Evolutionary conservation across 2,329 filamentous ascomycete species (phyloP), one percentile per base, ranked within the genome.

Genomic region (Coniochaeta hoffmannii): DNA sequence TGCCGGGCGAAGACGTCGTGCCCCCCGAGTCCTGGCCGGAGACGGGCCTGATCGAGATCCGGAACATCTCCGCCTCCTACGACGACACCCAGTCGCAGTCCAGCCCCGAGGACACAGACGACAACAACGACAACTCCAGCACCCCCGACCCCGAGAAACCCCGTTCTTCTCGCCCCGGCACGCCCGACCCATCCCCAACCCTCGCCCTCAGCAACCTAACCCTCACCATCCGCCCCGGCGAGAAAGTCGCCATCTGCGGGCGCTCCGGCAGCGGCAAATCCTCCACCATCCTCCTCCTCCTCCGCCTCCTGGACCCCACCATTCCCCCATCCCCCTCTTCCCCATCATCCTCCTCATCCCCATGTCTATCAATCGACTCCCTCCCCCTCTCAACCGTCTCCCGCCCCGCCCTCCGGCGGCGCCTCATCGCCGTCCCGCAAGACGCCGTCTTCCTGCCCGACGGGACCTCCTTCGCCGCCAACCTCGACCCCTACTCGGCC

Each of bases 381-480:
- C 53, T 74, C 0, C 62, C 67, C 0, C 65, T 76, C 1, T 36
- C 64, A 24, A 57, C 56, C 1, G 67, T 82, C 12, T 62, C 76
- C 54, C 72, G 78, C 2, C 28, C 65, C 0, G 63, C 65, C 0
- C 67, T 82, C 0, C 76, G 80, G 8, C 66, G 72, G 38, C 74
- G 73, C 0, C 66, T 83, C 35, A 77, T 80, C 41, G 75, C 77
- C 4, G 66, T 83, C 0, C 77, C 80, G 0, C 80, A 83, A 61
- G 80, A 83, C 4, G 64, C 77, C 0, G 73, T 79, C 3, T 80
- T 83, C 63, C 64, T 82, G 1, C 74, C 73, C 0, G 73, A 72
- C 34, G 71, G 69, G 6, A 72, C 68, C 49, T 71, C 68, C 1
- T 68, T 76, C 56, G 66, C 64, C 28, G 53, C 63, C 7, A 78